Evolutionary conservation across 2,329 filamentous ascomycete genomes (phyloP), one percentile per base, ranked within the genome.

Genomic region (Aspergillus tanneri): DNA sequence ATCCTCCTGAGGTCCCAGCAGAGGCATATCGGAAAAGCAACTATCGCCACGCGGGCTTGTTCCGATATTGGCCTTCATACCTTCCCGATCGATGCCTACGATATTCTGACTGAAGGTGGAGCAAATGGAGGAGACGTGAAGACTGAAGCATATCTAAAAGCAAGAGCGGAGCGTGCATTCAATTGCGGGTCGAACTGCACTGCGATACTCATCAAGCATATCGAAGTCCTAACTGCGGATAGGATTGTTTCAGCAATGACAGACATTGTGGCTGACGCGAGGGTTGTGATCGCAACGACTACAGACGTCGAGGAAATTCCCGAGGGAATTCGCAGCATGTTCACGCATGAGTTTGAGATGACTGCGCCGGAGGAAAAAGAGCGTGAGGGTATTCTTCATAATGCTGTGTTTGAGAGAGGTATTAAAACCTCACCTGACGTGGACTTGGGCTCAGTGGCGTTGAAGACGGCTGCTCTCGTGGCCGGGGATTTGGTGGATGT

Each of bases 321-420:
- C 0, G 91, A 96, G 60, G 88, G 88, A 0, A 85, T 97, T 16
- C 83, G 93, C 44, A 90, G 90, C 9, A 77, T 97, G 2, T 97
- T 99, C 67, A 96, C 90, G 0, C 92, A 99, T 61, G 93, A 99
- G 69, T 78, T 99, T 34, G 92, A 97, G 63, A 90, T 99, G 82
- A 83, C 78, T 36, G 93, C 93, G 0, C 93, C 93, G 0, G 91
- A 97, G 59, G 93, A 99, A 67, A 84, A 84, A 21, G 92, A 97
- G 70, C 80, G 93, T 72, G 91, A 96, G 72, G 87, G 87, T 2
- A 93, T 97, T 38, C 73, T 99, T 7, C 82, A 82, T 43, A 85
- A 84, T 50, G 88, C 95, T 27, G 81, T 96, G 25, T 81, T 87
- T 25, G 85, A 90, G 49, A 82, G 84, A 22, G 85, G 87, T 2